phyloP scores from a whole-genome alignment of 129 eudicot genomes.

The Mikania micrantha region DNA sequence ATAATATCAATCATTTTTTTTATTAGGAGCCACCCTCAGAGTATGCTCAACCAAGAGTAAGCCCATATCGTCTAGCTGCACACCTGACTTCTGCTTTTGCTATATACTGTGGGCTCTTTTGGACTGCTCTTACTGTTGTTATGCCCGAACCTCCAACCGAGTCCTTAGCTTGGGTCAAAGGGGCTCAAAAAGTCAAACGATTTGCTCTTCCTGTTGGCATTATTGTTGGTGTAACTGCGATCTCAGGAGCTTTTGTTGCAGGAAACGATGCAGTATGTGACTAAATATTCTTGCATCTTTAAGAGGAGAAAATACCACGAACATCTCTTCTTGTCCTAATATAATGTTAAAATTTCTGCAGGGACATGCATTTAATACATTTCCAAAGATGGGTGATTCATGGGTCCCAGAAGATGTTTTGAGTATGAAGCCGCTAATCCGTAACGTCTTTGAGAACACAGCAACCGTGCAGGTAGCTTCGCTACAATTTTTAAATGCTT shows the following conservation, averaged over 20 bases:
- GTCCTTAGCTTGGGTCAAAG: slow-evolving; percentile 74
- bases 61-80: slow-evolving; percentile 95
- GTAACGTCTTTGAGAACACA: slow-evolving; percentile 91
- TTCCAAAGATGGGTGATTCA: slow-evolving; percentile 94
- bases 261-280: slow-evolving; percentile 95
- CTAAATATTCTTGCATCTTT: not conserved
- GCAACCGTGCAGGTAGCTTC: slow-evolving; percentile 79
- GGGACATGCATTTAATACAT: slow-evolving; percentile 95
- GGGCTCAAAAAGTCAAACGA: slow-evolving; percentile 85
- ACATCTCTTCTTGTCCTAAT: not conserved
- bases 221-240: slow-evolving; percentile 85
- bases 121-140: slow-evolving; percentile 96
- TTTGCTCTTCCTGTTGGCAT: slow-evolving; percentile 76
- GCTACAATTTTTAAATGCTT: not conserved
- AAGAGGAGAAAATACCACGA: not conserved
- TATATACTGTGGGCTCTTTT: slow-evolving; percentile 81
- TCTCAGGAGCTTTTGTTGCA: slow-evolving; percentile 98
- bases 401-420: slow-evolving; percentile 93
- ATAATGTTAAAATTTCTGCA: slow-evolving; percentile 15
- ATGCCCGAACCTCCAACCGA: slow-evolving; percentile 98
- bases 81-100: slow-evolving; percentile 91
- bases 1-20: not conserved
- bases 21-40: slow-evolving; percentile 77
- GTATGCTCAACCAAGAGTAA: slow-evolving; percentile 83
- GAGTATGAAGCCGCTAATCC: slow-evolving; percentile 73